Evolutionary conservation across 495 filamentous ascomycete species (phyloP), one percentile per base, ranked within the genome.

Genomic region (Lophiotrema nucula): DNA sequence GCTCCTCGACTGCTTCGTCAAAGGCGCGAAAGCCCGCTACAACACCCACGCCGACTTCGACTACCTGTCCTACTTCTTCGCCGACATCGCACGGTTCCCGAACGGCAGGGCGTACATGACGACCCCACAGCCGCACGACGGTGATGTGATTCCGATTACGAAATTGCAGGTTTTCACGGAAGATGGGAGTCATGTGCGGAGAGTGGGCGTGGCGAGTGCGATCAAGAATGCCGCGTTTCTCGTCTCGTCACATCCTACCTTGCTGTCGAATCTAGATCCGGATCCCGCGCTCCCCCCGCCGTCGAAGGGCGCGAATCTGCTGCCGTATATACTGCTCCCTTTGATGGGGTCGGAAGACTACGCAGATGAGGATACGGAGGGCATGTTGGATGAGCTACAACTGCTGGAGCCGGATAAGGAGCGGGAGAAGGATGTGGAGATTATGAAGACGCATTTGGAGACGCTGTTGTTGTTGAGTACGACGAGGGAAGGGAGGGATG

Each of bases 151-250:
- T 6, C 90, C 92, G 1, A 76, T 92, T 51, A 88, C 87, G 43
- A 97, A 97, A 75, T 75, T 96, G 44, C 85, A 84, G 31, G 90
- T 97, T 35, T 96, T 97, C 72, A 96, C 92, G 2, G 90, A 93
- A 72, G 89, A 96, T 70, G 76, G 81, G 58, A 88, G 88, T 19
- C 74, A 81, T 25, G 81, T 96, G 25, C 83, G 92, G 52, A 77
- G 92, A 54, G 90, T 88, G 62, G 93, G 93, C 8, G 89, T 96
- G 25, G 92, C 95, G n/a, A 88, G 83, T 24, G 88, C 88, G 15
- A 89, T 97, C 64, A 96, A 96, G 72, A 96, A 95, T 67, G 84
- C 85, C 28, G 81, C 86, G 53, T 86, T 86, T 56, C 84, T 91
- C 57, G 67, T 93, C 10, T 68, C 82, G 41, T 81, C 85, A 0